Base-by-base conservation (phyloP, 2,329 filamentous ascomycete species). In the Fusarium buxicola region DNA sequence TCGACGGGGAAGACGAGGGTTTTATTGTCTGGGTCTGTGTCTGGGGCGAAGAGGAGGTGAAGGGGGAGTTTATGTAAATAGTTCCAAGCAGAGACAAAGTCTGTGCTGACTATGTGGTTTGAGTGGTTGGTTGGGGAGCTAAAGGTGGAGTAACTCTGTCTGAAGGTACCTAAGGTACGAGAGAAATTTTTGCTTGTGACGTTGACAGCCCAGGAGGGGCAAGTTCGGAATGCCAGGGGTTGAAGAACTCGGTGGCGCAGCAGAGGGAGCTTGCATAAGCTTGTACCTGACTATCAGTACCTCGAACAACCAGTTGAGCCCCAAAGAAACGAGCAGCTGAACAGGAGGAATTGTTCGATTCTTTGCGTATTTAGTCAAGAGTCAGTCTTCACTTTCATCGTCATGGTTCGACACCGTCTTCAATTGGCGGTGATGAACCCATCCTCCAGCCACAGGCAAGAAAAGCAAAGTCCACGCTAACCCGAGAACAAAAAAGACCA, bases 161-260 rank as follows among this genome's bases (percentile, higher is more conserved):
- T 39, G 31, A 12, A 40, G 30, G 18, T 35, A 13, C 39, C 24
- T 49, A 32, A 32, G 7, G 44, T 27, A 30, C 41, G 51, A 62
- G 56, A 65, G 59, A 66, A 66, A 39, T 60, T 69, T 58, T 68
- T 68, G 30, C 58, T 35, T 65, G 68, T 71, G 68, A 70, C 68
- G 68, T 70, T 70, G 61, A 65, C 56, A 55, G 41, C 18, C 25
- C 41, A 50, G 60, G 60, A 63, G 63, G 65, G 60, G 59, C 62
- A 59, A 49, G 39, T 31, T 21, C 9, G 43, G 38, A 36, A 35
- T 51, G 44, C 31, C 53, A 47, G 18, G 52, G 55, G 36, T 16
- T 30, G 30, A 16, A 28, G n/a, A 40, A 51, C 32, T 30, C 15
- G 41, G 47, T 59, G 62, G 54, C 62, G 51, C 59, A 66, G 59